Evolutionary conservation across 2,329 filamentous ascomycete genomes (phyloP), one percentile per base, ranked within the genome.

Genomic region (Aspergillus transmontanensis): DNA sequence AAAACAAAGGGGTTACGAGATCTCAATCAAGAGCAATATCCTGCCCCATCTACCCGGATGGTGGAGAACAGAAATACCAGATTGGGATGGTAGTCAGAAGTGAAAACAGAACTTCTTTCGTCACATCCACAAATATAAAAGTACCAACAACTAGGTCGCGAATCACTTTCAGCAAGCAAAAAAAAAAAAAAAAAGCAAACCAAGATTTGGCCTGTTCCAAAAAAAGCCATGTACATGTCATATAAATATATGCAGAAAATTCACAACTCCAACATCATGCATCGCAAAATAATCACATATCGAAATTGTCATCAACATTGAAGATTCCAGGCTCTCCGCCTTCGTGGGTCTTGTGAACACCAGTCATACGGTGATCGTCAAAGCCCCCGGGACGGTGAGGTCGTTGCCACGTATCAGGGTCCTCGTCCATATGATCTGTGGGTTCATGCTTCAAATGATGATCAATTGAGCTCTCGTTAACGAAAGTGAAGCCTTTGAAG

Each of bases 401-500:
- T 46, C 72, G 76, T 58, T 74, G 75, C 73, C 72, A 76, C 10
- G 65, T 56, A 14, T 77, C 72, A 14, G 69, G 67, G 50, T 81
- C 79, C 59, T 82, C 80, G 32, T 81, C 79, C 78, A 81, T 79
- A 9, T 73, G 73, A 36, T 81, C 78, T 16, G 70, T 70, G 21
- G 71, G 66, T 34, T 76, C 73, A 59, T 75, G 69, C 61, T 75
- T 76, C 55, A 80, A 68, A 54, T 80, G 76, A 50, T 79, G 92
- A 58, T 98, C 94, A 61, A 99, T 89, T 2, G 92, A 92, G 73
- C 92, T 97, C 80, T 98, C 94, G 72, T 98, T 95, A n/a, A 98
- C 95, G 77, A 96, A 99, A 0, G 95, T 99, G 79, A 99, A 99
- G 39, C 95, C 95, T 73, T 95, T 92, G 83, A 99, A 99, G 75